Base-by-base conservation (phyloP, 495 filamentous ascomycete species). In the Delitschia confertaspora region DNA sequence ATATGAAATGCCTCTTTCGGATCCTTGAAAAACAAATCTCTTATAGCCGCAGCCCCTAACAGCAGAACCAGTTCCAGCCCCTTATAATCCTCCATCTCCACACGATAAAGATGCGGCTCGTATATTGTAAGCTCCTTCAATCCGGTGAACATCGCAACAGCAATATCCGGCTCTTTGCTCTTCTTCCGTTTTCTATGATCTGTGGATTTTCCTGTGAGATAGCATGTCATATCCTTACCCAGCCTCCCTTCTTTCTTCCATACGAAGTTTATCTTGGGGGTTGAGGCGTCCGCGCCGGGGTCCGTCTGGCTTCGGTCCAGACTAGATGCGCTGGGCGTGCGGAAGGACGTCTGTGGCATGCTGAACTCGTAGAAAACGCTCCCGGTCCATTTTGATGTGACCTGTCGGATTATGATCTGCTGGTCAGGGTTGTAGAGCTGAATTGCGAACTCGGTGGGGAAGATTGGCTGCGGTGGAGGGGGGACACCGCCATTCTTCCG, bases 351-450 rank as follows among this genome's bases (percentile, higher is more conserved):
- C 57, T 88, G 79, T 0, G 91, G 91, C 69, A 98, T 80, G 57
- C 88, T 84, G 61, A 98, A 98, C 42, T 88, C 84, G 79, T 88
- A 98, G 35, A 72, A 73, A 17, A 84, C 76, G 19, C 77, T 79
- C 34, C 76, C 78, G 53, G 80, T 83, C 83, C 85, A 93, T 38
- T 76, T 72, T 38, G 82, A 82, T 30, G 76, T 67, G 44, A 83
- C 74, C 59, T 83, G 74, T 59, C 70, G 77, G 31, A 96, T 70
- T 0, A 66, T 41, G 20, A 96, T 67, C 48, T 82, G 69, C 61
- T 93, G 88, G 65, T 95, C 88, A 0, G 91, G 91, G 58, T 94
- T 87, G 72, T 95, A 96, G 8, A 98, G 79, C 51, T 89, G 83
- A 39, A 96, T 72, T 13, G 73, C 71, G 61, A 96, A 94, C 37